phyloP scores from a whole-genome alignment of 371 early-diverging fungal species.

The Mortierella sp. region DNA sequence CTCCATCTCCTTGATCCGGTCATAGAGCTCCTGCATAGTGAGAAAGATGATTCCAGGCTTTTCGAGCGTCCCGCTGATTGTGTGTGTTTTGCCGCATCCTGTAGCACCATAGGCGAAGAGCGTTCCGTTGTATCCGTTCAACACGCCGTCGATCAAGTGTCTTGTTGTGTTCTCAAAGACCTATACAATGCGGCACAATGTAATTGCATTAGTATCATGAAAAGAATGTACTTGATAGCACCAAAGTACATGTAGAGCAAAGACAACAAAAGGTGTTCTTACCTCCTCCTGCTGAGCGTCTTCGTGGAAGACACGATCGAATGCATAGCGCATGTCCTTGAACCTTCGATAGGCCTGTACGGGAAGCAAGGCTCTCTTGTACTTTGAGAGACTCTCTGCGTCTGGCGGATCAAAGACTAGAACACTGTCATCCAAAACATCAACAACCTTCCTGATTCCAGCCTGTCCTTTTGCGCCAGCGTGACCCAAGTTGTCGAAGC shows the following conservation, averaged over 20 bases:
- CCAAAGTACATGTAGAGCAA: too few relatives aligned
- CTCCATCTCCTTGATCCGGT: constrained; percentile 62
- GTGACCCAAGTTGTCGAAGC: constrained; percentile 11
- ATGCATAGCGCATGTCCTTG: constrained; percentile 65
- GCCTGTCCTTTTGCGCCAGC: constrained; percentile 7
- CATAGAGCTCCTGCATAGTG: constrained; percentile 82
- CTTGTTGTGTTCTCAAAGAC: constrained; percentile 68
- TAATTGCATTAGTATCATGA: background rate
- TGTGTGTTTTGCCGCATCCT: constrained; percentile 86
- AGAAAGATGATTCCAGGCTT: constrained; percentile 83
- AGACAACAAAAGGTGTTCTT: background rate
- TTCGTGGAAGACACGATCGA: constrained; percentile 74
- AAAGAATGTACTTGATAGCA: background rate
- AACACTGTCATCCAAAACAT: constrained; percentile 70
- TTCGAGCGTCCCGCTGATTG: constrained; percentile 73
- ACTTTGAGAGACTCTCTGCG: constrained; percentile 55
- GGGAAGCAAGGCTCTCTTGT: constrained; percentile 32
- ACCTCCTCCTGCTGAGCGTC: constrained; percentile 67
- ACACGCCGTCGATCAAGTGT: constrained; percentile 63
- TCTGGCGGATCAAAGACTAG: constrained; percentile 77
- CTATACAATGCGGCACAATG: constrained; percentile 8
- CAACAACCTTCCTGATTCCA: constrained; percentile 66
- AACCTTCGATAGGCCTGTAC: constrained; percentile 46
- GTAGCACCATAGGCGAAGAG: constrained; percentile 89
- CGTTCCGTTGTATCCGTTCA: constrained; percentile 78